Evolutionary conservation across 2,329 filamentous ascomycete genomes (phyloP).

Genomic region (Colletotrichum lindemuthianum): DNA sequence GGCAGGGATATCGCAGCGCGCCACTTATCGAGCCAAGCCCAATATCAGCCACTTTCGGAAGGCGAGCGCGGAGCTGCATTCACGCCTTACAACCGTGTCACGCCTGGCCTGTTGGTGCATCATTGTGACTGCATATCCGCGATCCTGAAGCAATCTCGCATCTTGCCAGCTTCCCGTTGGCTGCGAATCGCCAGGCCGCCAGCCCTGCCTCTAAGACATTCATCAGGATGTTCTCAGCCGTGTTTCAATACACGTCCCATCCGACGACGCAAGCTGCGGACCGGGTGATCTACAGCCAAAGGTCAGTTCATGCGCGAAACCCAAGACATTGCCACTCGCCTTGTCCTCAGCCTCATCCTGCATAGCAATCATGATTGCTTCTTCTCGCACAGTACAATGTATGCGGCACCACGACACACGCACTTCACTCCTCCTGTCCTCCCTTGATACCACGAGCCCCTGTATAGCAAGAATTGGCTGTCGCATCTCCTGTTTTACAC

Average conservation of each 20-base stretch:
- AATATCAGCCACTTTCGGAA: no score
- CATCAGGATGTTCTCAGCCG: slow-evolving; percentile 26
- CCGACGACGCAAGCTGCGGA: neutral
- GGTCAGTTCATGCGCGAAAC: slow-evolving; percentile 11
- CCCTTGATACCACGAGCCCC: neutral
- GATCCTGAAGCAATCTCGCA: no score
- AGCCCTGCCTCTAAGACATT: slow-evolving; percentile 13
- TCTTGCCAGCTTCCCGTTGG: neutral
- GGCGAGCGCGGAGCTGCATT: no score
- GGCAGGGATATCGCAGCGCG: slow-evolving; percentile 13
- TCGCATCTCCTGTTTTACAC: neutral
- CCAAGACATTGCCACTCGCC: slow-evolving; percentile 14
- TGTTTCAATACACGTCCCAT: slow-evolving; percentile 23
- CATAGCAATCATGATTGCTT: slow-evolving; percentile 5
- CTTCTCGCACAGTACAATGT: neutral
- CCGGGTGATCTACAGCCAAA: slow-evolving; percentile 15
- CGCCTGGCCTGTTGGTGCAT: no score
- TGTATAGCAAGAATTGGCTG: neutral
- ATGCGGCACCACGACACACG: no score
- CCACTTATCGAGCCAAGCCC: neutral
- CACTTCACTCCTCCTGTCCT: neutral
- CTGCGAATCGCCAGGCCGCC: neutral
- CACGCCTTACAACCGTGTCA: no score
- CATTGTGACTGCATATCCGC: no score
- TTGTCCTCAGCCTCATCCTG: slow-evolving; percentile 8